These are phyloP conservation scores for Kwoniella shivajii DNA, from an alignment of 1,284 basidiomycete species.

Conservation along the genomic window DNA sequence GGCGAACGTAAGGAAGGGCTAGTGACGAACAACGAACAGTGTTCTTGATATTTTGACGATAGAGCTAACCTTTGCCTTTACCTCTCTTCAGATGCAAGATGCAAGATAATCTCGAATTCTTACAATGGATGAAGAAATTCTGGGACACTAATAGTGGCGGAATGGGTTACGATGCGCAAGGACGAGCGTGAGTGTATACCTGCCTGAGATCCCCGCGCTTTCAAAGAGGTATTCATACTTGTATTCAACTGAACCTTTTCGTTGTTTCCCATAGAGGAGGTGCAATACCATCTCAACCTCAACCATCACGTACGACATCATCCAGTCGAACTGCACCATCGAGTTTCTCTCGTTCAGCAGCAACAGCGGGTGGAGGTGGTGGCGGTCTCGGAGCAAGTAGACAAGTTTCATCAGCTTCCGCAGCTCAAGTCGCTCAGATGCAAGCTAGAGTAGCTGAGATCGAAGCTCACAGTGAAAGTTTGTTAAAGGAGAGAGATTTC, in stretches of 20 bases:
- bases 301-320: constrained; percentile 18
- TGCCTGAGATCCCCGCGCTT: no score
- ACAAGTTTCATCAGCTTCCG: constrained; percentile 31
- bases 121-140: constrained; percentile 95
- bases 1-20: no score
- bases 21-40: no score
- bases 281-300: constrained; percentile 15
- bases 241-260: background rate
- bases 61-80: background rate
- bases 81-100: constrained; percentile 74
- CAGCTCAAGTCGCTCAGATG: constrained; percentile 61
- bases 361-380: background rate
- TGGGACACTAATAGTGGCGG: constrained; percentile 94
- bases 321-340: constrained; percentile 2
- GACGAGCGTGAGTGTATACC: constrained; percentile 46
- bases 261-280: constrained; percentile 14
- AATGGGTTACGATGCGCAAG: constrained; percentile 84
- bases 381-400: constrained; percentile 21
- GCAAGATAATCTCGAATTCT: constrained; percentile 99
- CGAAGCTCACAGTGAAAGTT: constrained; percentile 76
- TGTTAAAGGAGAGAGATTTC: constrained; percentile 95
- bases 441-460: constrained; percentile 82
- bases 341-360: constrained; percentile 13
- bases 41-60: background rate
- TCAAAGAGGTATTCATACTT: background rate